A percentile compares a stretch with the other conserved stretches of the same genome.
Conservation (phyloP, 345 rosid species). For the Aethionema arabicum region DNA sequence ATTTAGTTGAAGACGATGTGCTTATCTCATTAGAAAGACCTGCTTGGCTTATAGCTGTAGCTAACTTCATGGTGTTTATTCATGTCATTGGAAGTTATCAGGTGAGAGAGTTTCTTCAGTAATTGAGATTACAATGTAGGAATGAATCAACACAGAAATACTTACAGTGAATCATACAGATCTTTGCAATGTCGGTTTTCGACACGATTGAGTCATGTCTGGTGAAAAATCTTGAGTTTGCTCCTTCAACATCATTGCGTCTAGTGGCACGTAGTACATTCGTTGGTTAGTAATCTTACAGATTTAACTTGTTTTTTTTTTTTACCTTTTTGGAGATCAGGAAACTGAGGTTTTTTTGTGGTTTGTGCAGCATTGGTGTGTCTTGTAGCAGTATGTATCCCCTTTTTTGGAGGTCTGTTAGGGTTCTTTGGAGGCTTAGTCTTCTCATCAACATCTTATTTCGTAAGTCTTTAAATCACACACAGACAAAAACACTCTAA, state of each 20-base stretch:
- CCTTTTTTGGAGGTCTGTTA: conserved; percentile 63
- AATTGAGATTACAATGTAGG: not conserved
- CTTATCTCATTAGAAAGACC: conserved; percentile 52
- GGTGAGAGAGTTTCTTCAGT: conserved; percentile 21
- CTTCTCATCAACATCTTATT: conserved; percentile 56
- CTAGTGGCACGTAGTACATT: conserved; percentile 41
- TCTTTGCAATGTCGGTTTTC: conserved; percentile 53
- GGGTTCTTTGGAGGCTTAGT: conserved; percentile 61
- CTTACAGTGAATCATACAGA: conserved; percentile 34
- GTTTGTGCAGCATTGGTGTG: conserved; percentile 43
- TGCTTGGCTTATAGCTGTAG: conserved; percentile 44
- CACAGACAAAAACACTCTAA: not conserved
- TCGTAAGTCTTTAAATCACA: conserved; percentile 35
- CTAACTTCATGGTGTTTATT: conserved; percentile 50
- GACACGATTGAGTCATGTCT: conserved; percentile 48
- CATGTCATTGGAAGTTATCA: conserved; percentile 64
- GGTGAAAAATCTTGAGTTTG: conserved; percentile 34
- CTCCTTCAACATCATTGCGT: conserved; percentile 42
- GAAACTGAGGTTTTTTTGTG: conserved; percentile 3
- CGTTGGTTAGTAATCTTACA: conserved; percentile 39
- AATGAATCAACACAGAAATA: too few relatives aligned
- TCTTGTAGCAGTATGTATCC: conserved; percentile 50
- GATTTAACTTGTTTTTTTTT: not conserved
- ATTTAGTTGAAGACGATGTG: conserved; percentile 47
- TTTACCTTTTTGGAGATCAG: not conserved